phyloP scores from a whole-genome alignment of 2,329 filamentous ascomycete species.

The Stenocarpella maydis region DNA sequence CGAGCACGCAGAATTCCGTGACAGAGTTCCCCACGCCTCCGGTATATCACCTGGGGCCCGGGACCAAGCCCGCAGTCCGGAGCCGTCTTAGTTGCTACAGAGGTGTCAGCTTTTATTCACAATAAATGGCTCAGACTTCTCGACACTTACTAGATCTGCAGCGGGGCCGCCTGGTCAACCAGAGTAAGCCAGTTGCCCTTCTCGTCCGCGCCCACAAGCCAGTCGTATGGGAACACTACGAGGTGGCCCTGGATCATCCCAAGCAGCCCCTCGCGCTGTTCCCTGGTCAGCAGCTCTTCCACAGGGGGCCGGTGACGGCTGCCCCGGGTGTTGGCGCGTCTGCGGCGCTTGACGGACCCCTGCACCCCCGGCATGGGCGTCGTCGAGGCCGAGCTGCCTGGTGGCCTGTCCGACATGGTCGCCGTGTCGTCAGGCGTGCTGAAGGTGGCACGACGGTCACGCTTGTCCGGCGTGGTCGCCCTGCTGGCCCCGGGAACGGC shows the following conservation, averaged over 20 bases:
- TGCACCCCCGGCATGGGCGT: constrained; percentile 42
- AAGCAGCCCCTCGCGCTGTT: constrained; percentile 83
- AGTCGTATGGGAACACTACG: constrained; percentile 95
- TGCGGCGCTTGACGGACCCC: constrained; percentile 66
- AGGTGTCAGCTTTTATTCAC: constrained; percentile 1
- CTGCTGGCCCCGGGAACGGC: constrained; percentile 35
- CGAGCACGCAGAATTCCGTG: neutral
- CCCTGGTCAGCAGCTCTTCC: constrained; percentile 79
- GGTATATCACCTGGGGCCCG: no score
- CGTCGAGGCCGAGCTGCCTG: constrained; percentile 38
- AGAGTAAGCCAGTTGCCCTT: constrained; percentile 97
- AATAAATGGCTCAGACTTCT: neutral
- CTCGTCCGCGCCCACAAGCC: constrained; percentile 89
- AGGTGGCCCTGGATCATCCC: constrained; percentile 85
- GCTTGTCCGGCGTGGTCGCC: constrained; percentile 40
- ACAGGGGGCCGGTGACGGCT: constrained; percentile 68
- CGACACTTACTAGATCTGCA: constrained; percentile 90
- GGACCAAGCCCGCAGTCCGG: neutral
- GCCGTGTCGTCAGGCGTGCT: constrained; percentile 52
- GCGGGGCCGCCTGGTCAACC: constrained; percentile 91
- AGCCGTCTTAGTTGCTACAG: constrained; percentile 11
- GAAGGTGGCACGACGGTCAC: constrained; percentile 63
- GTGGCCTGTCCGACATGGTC: constrained; percentile 47
- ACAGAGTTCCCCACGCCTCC: neutral
- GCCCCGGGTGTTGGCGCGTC: constrained; percentile 74